phyloP scores from a whole-genome alignment of 2,329 filamentous ascomycete genomes.

The Tolypocladium capitatum region DNA sequence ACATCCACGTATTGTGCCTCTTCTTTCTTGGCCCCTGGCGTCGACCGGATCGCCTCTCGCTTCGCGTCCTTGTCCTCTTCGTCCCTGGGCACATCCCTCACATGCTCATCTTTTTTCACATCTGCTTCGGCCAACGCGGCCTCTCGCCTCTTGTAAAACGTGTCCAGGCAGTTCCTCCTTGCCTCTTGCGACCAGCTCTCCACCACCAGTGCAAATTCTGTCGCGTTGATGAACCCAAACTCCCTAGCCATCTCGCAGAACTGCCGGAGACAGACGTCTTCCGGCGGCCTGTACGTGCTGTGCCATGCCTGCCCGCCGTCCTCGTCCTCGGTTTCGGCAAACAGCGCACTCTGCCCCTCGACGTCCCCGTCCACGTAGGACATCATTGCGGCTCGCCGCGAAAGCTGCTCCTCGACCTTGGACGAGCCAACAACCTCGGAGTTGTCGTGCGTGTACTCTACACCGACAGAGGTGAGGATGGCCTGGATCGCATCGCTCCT shows the following conservation, averaged over 20 bases:
- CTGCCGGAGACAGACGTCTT: slow-evolving; percentile 62
- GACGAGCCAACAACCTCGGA: slow-evolving; percentile 86
- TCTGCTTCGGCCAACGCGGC: slow-evolving; percentile 19
- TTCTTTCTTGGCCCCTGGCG: slow-evolving; percentile 2
- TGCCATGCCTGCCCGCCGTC: slow-evolving; percentile 17
- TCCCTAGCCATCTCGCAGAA: slow-evolving; percentile 81
- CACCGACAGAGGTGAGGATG: slow-evolving; percentile 75
- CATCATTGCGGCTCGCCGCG: slow-evolving; percentile 56
- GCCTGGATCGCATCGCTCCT: slow-evolving; percentile 70
- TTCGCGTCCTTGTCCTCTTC: slow-evolving; percentile 3
- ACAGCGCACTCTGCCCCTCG: slow-evolving; percentile 42
- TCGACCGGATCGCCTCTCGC: background rate
- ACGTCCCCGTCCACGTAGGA: slow-evolving; percentile 29
- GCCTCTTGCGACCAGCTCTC: slow-evolving; percentile 83
- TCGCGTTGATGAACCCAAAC: slow-evolving; percentile 63
- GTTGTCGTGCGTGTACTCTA: slow-evolving; percentile 94
- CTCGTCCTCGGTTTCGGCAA: slow-evolving; percentile 35
- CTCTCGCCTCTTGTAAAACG: slow-evolving; percentile 62
- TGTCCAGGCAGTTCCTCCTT: slow-evolving; percentile 62
- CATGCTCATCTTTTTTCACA: background rate
- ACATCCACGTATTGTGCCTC: background rate
- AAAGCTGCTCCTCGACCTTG: slow-evolving; percentile 79
- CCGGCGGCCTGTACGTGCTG: slow-evolving; percentile 54
- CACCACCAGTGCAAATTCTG: slow-evolving; percentile 79
- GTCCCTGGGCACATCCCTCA: slow-evolving; percentile 1